A percentile compares a stretch with the other conserved stretches of the same genome.
Evolutionary conservation across 176 grass and related monocot species (phyloP).

Genomic region (Urochloa ruziziensis): DNA sequence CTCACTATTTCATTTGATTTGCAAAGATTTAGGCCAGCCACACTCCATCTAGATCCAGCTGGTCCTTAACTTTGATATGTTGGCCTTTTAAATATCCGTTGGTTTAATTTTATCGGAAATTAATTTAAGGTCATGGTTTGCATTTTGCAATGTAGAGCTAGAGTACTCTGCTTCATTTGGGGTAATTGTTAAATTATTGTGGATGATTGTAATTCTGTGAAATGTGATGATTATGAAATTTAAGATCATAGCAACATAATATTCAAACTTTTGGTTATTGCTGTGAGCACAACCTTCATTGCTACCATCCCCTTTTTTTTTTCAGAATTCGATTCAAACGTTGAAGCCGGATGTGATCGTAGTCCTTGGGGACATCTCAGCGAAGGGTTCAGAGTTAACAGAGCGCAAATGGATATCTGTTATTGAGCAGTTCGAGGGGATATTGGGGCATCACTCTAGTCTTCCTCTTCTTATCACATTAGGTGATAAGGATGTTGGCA

Average conservation of each 20-base stretch:
- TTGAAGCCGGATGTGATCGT: constrained; percentile 68
- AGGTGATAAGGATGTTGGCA: constrained; percentile 76
- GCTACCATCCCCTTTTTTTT: not conserved
- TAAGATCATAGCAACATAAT: too few species aligned
- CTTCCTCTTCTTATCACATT: constrained; percentile 69
- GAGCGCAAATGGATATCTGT: constrained; percentile 60
- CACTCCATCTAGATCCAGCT: not conserved
- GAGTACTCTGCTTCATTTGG: too few species aligned
- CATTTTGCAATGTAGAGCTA: not conserved
- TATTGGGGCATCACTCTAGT: constrained; percentile 48
- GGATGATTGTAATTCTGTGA: not conserved
- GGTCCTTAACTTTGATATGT: not conserved
- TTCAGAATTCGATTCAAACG: constrained; percentile 61
- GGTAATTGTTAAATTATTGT: not conserved
- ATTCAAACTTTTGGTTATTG: not conserved
- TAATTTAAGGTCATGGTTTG: not conserved
- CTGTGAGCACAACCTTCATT: not conserved
- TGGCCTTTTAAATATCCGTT: not conserved
- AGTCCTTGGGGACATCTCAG: constrained; percentile 81
- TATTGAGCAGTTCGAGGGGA: constrained; percentile 59
- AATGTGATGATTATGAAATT: not conserved
- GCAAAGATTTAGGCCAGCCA: not conserved
- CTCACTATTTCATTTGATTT: not conserved
- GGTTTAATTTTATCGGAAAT: not conserved
- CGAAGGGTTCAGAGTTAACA: constrained; percentile 47